phyloP scores from a whole-genome alignment of 2,329 filamentous ascomycete species.

The Arthrinium phaeospermum region DNA sequence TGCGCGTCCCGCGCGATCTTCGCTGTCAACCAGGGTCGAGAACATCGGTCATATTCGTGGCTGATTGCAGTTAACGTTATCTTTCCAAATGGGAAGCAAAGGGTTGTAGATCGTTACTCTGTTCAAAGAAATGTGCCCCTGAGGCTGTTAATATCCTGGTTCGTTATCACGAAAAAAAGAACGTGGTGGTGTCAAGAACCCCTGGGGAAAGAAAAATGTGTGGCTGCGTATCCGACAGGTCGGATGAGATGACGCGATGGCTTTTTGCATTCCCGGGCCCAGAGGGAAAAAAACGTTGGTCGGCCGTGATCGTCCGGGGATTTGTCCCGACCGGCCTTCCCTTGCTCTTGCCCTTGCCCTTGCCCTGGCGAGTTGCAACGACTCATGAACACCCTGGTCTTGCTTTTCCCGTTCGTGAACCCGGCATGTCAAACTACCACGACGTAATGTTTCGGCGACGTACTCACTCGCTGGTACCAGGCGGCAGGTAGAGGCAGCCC shows the following conservation, averaged over 20 bases:
- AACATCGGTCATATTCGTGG: not conserved
- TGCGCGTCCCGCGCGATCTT: not conserved
- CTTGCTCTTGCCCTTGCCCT: not conserved
- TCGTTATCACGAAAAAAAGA: constrained; percentile 4
- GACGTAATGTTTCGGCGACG: not conserved
- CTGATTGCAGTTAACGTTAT: not conserved
- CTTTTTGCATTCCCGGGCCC: constrained; percentile 1
- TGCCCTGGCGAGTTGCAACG: not conserved
- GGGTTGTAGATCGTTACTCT: constrained; percentile 6
- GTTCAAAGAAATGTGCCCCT: not conserved
- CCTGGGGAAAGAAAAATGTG: not conserved
- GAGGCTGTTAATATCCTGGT: not conserved
- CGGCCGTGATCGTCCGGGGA: constrained; percentile 16
- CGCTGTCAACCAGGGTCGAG: not conserved
- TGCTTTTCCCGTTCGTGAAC: constrained; percentile 1
- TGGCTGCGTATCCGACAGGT: constrained; percentile 19
- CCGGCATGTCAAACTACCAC: constrained; percentile 5
- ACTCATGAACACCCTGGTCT: constrained; percentile 1
- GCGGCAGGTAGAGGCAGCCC: not conserved
- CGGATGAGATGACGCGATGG: constrained; percentile 19
- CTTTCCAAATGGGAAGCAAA: not conserved
- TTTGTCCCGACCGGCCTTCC: not conserved
- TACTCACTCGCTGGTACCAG: not conserved
- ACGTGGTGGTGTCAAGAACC: not conserved
- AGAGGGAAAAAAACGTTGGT: not conserved